Percentiles rank a stretch among this genome's conserved stretches.
Conservation (phyloP, 352 stramenopile genomes). For the Phytophthora pluvialis region DNA sequence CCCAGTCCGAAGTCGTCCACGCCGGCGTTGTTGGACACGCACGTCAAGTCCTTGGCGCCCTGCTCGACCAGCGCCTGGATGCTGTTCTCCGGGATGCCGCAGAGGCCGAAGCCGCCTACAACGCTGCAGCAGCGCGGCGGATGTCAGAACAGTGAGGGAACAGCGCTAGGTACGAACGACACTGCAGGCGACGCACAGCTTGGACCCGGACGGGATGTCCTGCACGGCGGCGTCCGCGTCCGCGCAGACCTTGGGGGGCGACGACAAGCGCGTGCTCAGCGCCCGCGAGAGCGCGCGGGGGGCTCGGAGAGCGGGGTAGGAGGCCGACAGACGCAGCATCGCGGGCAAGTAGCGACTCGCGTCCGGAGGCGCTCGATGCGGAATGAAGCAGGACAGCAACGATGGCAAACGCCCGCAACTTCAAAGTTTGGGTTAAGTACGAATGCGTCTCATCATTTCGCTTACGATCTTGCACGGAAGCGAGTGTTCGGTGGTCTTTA, state of each 20-base stretch:
- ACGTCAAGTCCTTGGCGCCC: conserved; percentile 87
- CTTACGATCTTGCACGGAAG: conserved; percentile 12
- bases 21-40: conserved; percentile 94
- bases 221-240: conserved; percentile 74
- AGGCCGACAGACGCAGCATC: conserved; percentile 25
- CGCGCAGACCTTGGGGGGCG: conserved; percentile 70
- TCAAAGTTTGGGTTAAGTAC: conserved; percentile 16
- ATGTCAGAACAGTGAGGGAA: not conserved
- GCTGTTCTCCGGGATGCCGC: conserved; percentile 92
- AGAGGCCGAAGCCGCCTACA: conserved; percentile 92
- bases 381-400: conserved; percentile 11
- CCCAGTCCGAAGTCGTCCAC: conserved; percentile 95
- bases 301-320: not conserved
- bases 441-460: conserved; percentile 11
- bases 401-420: conserved; percentile 1
- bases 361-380: conserved; percentile 6
- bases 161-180: not conserved
- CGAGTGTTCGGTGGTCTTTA: not conserved
- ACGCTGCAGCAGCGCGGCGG: conserved; percentile 42
- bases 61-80: conserved; percentile 88
- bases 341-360: not conserved
- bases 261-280: conserved; percentile 20
- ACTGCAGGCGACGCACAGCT: conserved; percentile 60
- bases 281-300: conserved; percentile 9
- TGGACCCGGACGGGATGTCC: conserved; percentile 76